phyloP scores from a whole-genome alignment of 176 grass and related monocot genomes.

The Hsuehochloa calcarea region DNA sequence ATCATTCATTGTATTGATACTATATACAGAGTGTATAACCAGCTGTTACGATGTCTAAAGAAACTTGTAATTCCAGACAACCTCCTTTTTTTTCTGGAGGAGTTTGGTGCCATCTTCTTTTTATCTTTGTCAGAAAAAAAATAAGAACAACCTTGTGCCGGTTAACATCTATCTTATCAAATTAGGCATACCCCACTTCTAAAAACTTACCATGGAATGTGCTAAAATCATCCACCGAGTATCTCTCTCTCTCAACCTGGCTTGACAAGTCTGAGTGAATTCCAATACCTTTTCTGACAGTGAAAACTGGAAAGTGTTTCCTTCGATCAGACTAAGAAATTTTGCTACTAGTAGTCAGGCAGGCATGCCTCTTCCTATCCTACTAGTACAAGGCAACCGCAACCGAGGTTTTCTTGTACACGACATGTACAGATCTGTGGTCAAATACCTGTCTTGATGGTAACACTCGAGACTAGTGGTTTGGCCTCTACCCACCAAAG shows the following conservation, averaged over 20 bases:
- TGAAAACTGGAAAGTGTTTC: neutral
- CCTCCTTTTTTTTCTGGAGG: neutral
- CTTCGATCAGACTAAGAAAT: neutral
- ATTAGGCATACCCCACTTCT: neutral
- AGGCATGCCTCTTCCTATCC: neutral
- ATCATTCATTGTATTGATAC: neutral
- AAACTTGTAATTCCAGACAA: neutral
- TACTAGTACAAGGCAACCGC: neutral
- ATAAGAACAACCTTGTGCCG: neutral
- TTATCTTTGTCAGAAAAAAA: neutral
- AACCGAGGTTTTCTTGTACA: conserved; percentile 11
- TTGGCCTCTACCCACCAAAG: conserved; percentile 24
- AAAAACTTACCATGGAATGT: neutral
- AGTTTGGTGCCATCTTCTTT: neutral
- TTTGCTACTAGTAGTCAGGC: neutral
- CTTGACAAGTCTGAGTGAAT: neutral
- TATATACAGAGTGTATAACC: neutral
- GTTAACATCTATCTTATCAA: neutral
- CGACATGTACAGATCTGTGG: conserved; percentile 23
- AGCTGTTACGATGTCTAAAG: neutral
- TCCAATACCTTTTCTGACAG: neutral
- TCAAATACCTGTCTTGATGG: conserved; percentile 37
- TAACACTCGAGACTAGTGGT: neutral
- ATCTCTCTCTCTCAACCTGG: neutral
- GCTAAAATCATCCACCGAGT: neutral